A percentile compares a stretch with the other conserved stretches of the same genome.
phyloP scores from a whole-genome alignment of 2,329 filamentous ascomycete genomes.

The Fusarium hainanense region DNA sequence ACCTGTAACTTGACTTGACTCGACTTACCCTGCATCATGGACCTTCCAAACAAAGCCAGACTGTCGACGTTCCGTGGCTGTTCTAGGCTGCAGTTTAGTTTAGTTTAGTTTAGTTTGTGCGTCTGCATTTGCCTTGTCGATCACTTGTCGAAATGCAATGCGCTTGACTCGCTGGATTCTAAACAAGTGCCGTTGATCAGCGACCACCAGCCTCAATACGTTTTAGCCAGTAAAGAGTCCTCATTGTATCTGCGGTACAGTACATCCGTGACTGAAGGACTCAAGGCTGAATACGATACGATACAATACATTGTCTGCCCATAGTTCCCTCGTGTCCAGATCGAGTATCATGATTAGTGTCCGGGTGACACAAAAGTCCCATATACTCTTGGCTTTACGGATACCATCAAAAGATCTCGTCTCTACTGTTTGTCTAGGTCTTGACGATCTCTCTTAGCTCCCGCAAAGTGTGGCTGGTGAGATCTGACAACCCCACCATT shows the following conservation, averaged over 20 bases:
- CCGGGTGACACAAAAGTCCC: not conserved
- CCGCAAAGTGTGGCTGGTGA: conserved; percentile 38
- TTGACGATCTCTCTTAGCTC: conserved; percentile 30
- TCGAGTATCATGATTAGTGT: not conserved
- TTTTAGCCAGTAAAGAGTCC: not conserved
- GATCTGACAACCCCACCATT: conserved; percentile 28
- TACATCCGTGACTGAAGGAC: not conserved
- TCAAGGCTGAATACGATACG: not conserved
- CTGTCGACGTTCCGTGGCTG: not conserved
- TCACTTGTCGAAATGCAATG: not conserved
- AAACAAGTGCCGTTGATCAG: conserved; percentile 19
- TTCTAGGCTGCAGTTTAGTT: not conserved
- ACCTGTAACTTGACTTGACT: not conserved
- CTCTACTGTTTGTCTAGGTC: not conserved
- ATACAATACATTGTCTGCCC: no score
- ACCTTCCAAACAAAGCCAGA: not conserved
- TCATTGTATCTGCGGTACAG: not conserved
- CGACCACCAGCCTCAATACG: not conserved
- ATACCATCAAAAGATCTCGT: not conserved
- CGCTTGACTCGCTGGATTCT: not conserved
- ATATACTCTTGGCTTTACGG: not conserved
- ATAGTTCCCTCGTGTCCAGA: no score
- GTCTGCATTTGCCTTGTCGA: not conserved
- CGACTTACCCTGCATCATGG: conserved; percentile 14
- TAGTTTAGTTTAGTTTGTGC: not conserved